Conservation (phyloP, 805 yeast species). For the Pichia heedii region DNA sequence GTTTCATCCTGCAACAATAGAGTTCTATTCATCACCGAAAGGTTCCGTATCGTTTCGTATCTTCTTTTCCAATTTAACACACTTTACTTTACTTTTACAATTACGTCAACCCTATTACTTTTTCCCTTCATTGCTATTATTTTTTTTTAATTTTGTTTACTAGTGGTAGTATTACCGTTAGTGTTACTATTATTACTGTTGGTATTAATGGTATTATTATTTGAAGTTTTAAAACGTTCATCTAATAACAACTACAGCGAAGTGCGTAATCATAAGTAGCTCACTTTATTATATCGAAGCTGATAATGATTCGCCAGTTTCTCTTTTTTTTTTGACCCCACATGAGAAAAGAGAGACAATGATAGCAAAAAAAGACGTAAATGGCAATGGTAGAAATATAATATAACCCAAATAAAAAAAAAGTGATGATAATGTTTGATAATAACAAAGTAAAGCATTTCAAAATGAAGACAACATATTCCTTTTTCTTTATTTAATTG, state of each 20-base stretch:
- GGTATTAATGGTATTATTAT: not conserved
- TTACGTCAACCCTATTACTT: too few species aligned
- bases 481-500: too few species aligned
- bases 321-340: not conserved
- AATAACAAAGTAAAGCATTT: not conserved
- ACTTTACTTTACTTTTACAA: too few species aligned
- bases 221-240: constrained; percentile 9
- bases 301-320: constrained; percentile 26
- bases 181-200: too few species aligned
- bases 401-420: too few species aligned
- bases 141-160: not conserved
- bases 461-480: too few species aligned
- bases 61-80: too few species aligned
- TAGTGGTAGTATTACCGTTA: too few species aligned
- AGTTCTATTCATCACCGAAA: too few species aligned
- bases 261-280: constrained; percentile 29
- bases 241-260: not conserved
- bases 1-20: too few species aligned
- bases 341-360: constrained; percentile 1
- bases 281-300: constrained; percentile 22
- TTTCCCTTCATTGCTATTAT: too few species aligned
- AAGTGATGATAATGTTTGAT: not conserved
- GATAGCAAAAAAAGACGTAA: not conserved
- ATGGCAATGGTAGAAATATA: not conserved
- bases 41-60: too few species aligned